Conservation (phyloP, 148 eudicot species). For the Limonium bicolor region DNA sequence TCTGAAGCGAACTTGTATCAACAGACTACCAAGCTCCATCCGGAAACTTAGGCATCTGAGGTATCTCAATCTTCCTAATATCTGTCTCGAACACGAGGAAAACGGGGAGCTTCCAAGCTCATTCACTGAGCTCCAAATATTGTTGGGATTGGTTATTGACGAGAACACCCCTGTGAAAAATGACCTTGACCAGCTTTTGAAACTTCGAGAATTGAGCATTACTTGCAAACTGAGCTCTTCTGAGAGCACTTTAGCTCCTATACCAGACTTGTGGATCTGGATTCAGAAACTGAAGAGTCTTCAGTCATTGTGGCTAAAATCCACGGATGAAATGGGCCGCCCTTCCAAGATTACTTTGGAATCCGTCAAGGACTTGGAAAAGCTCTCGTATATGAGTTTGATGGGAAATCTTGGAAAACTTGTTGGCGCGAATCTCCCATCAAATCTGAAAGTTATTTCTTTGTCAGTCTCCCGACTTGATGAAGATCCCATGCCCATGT, state of each 20-base stretch:
- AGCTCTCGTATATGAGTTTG: constrained; percentile 17
- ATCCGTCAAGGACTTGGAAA: constrained; percentile 6
- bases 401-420: constrained; percentile 13
- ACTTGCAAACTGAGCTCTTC: constrained; percentile 8
- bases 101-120: not conserved
- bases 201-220: constrained; percentile 26
- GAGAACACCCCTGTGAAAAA: constrained; percentile 5
- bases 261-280: constrained; percentile 15
- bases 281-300: constrained; percentile 11
- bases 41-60: constrained; percentile 24
- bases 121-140: constrained; percentile 12
- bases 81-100: constrained; percentile 7
- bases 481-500: constrained; percentile 23
- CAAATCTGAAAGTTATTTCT: constrained; percentile 20
- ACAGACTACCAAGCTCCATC: constrained; percentile 19
- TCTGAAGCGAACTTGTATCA: constrained; percentile 27
- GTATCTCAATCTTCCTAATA: constrained; percentile 26
- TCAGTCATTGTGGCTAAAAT: constrained; percentile 20
- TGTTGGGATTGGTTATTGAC: constrained; percentile 27
- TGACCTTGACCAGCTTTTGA: constrained; percentile 3
- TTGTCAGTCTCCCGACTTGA: constrained; percentile 13
- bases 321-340: constrained; percentile 15
- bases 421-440: constrained; percentile 10
- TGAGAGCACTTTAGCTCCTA: too few relatives aligned
- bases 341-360: constrained; percentile 11